Evolutionary conservation across 2,329 filamentous ascomycete species (phyloP).

Genomic region (Ceratocystis huliohia): DNA sequence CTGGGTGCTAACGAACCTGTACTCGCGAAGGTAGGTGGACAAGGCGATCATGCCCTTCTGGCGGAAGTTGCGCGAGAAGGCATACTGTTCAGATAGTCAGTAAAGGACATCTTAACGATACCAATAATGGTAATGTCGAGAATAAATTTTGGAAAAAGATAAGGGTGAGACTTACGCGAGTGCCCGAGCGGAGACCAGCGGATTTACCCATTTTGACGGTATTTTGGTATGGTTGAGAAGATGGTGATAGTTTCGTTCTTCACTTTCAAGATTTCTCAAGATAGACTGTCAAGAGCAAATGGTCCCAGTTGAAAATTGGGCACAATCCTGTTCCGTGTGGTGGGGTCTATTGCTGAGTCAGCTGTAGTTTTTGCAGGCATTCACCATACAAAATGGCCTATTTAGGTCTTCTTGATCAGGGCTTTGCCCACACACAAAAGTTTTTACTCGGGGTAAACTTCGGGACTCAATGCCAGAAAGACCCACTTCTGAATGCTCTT

Average conservation of each 20-base stretch:
- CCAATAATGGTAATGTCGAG: slow-evolving; percentile 19
- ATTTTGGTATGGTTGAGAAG: slow-evolving; percentile 21
- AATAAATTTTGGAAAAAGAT: slow-evolving; percentile 1
- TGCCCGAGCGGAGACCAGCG: slow-evolving; percentile 75
- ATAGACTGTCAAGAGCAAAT: slow-evolving; percentile 20
- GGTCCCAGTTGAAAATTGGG: slow-evolving; percentile 20
- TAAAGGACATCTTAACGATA: slow-evolving; percentile 18
- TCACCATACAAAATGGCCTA: not conserved
- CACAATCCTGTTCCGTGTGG: slow-evolving; percentile 20
- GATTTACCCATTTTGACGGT: slow-evolving; percentile 67
- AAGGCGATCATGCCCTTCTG: slow-evolving; percentile 88
- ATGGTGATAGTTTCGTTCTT: slow-evolving; percentile 19
- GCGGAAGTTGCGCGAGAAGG: slow-evolving; percentile 90
- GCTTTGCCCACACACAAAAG: slow-evolving; percentile 20
- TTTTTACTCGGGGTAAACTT: slow-evolving; percentile 18
- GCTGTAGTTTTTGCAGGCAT: slow-evolving; percentile 7
- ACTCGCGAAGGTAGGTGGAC: slow-evolving; percentile 87
- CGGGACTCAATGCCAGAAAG: slow-evolving; percentile 9
- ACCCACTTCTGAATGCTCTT: not conserved
- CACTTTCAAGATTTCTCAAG: slow-evolving; percentile 21
- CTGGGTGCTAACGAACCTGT: slow-evolving; percentile 47
- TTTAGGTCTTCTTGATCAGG: slow-evolving; percentile 19
- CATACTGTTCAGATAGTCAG: slow-evolving; percentile 43
- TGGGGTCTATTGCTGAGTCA: slow-evolving; percentile 18
- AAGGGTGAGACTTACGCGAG: slow-evolving; percentile 51